Conservation (phyloP, 768 basidiomycete species). For the Phallus indusiatus region DNA sequence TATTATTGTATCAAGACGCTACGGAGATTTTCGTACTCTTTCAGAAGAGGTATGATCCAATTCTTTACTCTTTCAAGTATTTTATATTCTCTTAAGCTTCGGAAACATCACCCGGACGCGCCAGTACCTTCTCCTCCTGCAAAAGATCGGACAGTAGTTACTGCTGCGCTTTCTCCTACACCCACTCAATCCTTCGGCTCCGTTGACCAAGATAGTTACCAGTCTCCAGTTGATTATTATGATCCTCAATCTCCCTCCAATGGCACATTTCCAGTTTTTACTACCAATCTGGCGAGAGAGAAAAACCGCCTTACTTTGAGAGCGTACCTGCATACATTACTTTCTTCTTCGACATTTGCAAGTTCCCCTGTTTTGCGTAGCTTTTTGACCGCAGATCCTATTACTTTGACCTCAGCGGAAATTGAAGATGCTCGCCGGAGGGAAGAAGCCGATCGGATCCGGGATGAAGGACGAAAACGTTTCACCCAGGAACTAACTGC, state of each 20-base stretch:
- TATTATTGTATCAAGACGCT: slow-evolving; percentile 82
- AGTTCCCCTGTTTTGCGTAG: slow-evolving; percentile 79
- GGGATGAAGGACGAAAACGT: slow-evolving; percentile 79
- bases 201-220: background rate
- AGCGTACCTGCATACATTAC: slow-evolving; percentile 78
- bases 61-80: background rate
- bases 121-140: slow-evolving; percentile 73
- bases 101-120: slow-evolving; percentile 77
- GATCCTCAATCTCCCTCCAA: background rate
- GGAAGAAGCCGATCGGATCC: slow-evolving; percentile 79
- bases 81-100: slow-evolving; percentile 47
- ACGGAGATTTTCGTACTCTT: slow-evolving; percentile 91
- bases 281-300: slow-evolving; percentile 64
- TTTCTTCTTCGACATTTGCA: slow-evolving; percentile 62
- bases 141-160: slow-evolving; percentile 76
- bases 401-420: slow-evolving; percentile 59
- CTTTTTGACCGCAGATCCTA: slow-evolving; percentile 76
- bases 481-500: slow-evolving; percentile 83
- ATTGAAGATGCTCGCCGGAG: slow-evolving; percentile 65
- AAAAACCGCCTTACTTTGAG: slow-evolving; percentile 93
- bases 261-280: slow-evolving; percentile 1
- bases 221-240: background rate
- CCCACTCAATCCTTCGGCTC: slow-evolving; percentile 9
- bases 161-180: slow-evolving; percentile 31
- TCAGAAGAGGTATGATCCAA: slow-evolving; percentile 57